These are phyloP conservation scores for Fusarium drepaniforme DNA, from an alignment of 2,329 filamentous ascomycete species.

Conservation along the genomic window DNA sequence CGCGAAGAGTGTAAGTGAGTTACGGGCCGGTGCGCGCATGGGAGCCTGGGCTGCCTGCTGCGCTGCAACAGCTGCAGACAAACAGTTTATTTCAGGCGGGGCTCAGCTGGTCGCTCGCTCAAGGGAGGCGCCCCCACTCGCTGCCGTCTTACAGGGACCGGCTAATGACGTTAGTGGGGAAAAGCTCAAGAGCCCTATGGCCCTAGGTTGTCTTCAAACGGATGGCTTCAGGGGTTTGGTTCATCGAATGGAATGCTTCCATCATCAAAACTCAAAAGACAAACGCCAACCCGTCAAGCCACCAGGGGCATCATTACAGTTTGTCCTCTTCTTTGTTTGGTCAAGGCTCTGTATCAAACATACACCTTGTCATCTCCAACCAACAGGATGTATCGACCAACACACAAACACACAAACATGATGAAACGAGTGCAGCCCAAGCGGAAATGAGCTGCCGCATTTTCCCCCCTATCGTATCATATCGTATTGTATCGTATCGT, in stretches of 20 bases:
- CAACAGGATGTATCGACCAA: not conserved
- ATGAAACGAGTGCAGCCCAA: conserved; percentile 12
- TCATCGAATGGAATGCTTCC: not conserved
- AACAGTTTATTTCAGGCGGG: conserved; percentile 9
- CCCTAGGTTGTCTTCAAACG: not conserved
- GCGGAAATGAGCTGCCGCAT: not conserved
- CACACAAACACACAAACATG: conserved; percentile 4
- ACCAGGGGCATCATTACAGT: not conserved
- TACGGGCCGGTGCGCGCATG: not conserved
- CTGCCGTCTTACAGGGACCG: conserved; percentile 13
- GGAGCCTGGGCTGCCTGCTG: conserved; percentile 2
- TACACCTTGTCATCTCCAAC: not conserved
- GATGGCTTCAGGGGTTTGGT: conserved; percentile 1
- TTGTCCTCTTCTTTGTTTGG: not conserved
- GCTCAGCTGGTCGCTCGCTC: not conserved
- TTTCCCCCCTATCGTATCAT: not conserved
- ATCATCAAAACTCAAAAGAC: conserved; percentile 2
- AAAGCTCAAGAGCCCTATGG: conserved; percentile 14
- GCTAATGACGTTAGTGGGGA: conserved; percentile 31
- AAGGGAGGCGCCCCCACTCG: conserved; percentile 12
- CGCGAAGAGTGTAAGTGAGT: not conserved
- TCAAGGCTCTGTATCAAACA: not conserved
- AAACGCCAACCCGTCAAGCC: conserved; percentile 3
- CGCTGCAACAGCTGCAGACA: not conserved
- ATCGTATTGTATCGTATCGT: no score